Evolutionary conservation across 768 basidiomycete species (phyloP).

Genomic region (Leccinum arenicola): DNA sequence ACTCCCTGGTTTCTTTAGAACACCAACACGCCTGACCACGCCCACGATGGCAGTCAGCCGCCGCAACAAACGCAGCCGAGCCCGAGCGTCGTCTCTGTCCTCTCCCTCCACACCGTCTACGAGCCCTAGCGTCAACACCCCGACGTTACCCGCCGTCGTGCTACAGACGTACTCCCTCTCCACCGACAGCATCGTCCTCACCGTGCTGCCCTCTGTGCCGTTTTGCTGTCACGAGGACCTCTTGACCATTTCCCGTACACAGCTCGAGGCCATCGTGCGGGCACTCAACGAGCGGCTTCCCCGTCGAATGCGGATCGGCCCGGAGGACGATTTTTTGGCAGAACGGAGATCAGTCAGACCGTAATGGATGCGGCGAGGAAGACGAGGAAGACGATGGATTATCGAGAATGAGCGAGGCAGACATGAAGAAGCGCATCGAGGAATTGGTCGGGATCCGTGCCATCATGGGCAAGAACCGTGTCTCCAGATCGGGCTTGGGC

Average conservation of each 20-base stretch:
- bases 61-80: slow-evolving; percentile 20
- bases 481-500: slow-evolving; percentile 25
- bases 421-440: slow-evolving; percentile 57
- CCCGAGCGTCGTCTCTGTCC: slow-evolving; percentile 4
- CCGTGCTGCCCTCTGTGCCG: slow-evolving; percentile 52
- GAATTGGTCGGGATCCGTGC: slow-evolving; percentile 54
- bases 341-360: neutral
- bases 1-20: slow-evolving; percentile 21
- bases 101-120: slow-evolving; percentile 10
- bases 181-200: slow-evolving; percentile 59
- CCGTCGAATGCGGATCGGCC: slow-evolving; percentile 46
- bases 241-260: slow-evolving; percentile 53
- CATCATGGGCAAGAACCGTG: slow-evolving; percentile 30
- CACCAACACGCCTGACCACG: slow-evolving; percentile 22
- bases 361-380: neutral
- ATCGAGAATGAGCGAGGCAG: slow-evolving; percentile 34
- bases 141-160: slow-evolving; percentile 42
- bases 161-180: slow-evolving; percentile 54
- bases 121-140: neutral
- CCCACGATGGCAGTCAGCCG: slow-evolving; percentile 19
- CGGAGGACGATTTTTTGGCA: slow-evolving; percentile 28
- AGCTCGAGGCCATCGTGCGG: slow-evolving; percentile 52
- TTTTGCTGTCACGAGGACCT: slow-evolving; percentile 79
- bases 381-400: slow-evolving; percentile 13
- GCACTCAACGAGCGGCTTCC: slow-evolving; percentile 60